Evolutionary conservation across 2,329 filamentous ascomycete genomes (phyloP).

Genomic region (Spiromastix sp.): DNA sequence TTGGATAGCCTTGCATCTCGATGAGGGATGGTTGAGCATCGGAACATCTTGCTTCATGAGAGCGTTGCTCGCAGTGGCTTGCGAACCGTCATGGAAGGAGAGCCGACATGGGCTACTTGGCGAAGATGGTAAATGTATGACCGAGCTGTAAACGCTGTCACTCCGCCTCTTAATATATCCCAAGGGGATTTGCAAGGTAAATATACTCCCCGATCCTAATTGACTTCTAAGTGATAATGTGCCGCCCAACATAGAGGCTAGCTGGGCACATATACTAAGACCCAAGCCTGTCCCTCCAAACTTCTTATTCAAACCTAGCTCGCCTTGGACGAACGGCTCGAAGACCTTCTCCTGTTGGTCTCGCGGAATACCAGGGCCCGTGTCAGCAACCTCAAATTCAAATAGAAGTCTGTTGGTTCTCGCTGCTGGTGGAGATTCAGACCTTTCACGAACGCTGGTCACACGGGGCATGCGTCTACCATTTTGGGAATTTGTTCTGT

Average conservation of each 20-base stretch:
- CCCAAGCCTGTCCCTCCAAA: slow-evolving; percentile 88
- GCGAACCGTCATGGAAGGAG: not conserved
- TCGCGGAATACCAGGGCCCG: slow-evolving; percentile 82
- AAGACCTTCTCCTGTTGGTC: slow-evolving; percentile 71
- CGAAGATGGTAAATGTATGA: slow-evolving; percentile 2
- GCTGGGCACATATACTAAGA: slow-evolving; percentile 82
- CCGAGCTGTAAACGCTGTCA: slow-evolving; percentile 22
- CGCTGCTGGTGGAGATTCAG: slow-evolving; percentile 34
- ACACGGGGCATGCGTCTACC: not conserved
- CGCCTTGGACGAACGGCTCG: slow-evolving; percentile 84
- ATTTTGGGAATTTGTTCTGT: not conserved
- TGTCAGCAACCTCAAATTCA: slow-evolving; percentile 82
- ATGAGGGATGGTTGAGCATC: slow-evolving; percentile 41
- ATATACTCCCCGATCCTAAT: slow-evolving; percentile 48
- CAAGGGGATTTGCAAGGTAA: slow-evolving; percentile 75
- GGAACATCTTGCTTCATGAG: slow-evolving; percentile 43
- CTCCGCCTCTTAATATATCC: slow-evolving; percentile 64
- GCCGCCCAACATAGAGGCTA: slow-evolving; percentile 83
- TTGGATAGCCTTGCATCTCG: slow-evolving; percentile 21
- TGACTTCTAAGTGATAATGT: slow-evolving; percentile 70
- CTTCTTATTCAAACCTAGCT: slow-evolving; percentile 77
- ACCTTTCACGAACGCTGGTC: slow-evolving; percentile 11
- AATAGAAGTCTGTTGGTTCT: slow-evolving; percentile 60
- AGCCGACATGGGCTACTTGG: not conserved
- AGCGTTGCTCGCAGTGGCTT: slow-evolving; percentile 43